phyloP scores from a whole-genome alignment of 352 stramenopile species.

The Phytophthora foliorum region DNA sequence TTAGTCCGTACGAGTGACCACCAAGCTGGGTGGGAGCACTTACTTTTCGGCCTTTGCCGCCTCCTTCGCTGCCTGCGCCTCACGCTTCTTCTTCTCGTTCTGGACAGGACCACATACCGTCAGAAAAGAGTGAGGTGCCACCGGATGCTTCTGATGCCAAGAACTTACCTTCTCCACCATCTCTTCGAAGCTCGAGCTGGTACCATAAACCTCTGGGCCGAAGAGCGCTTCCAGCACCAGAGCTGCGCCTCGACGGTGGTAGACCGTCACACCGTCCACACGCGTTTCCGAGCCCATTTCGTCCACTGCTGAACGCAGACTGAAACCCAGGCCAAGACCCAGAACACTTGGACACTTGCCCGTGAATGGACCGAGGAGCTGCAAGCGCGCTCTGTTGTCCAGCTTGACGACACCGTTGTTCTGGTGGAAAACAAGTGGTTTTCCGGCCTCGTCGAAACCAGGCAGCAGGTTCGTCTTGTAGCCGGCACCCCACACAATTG shows the following conservation, averaged over 20 bases:
- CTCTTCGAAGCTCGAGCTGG: slow-evolving; percentile 75
- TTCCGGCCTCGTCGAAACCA: slow-evolving; percentile 56
- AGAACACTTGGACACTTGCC: slow-evolving; percentile 51
- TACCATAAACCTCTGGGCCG: slow-evolving; percentile 67
- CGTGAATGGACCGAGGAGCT: slow-evolving; percentile 32
- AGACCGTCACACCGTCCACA: slow-evolving; percentile 89
- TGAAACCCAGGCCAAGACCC: slow-evolving; percentile 84
- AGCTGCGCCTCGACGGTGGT: slow-evolving; percentile 76
- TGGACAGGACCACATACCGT: slow-evolving; percentile 21
- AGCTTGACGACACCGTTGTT: slow-evolving; percentile 79
- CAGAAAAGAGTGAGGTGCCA: slow-evolving; percentile 9
- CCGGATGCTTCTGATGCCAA: slow-evolving; percentile 20
- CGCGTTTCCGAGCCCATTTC: slow-evolving; percentile 82
- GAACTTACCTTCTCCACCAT: slow-evolving; percentile 82
- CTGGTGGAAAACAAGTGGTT: slow-evolving; percentile 52
- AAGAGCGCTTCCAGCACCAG: slow-evolving; percentile 82
- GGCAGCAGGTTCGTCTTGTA: slow-evolving; percentile 79
- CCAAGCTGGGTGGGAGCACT: not conserved
- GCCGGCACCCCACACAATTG: slow-evolving; percentile 86
- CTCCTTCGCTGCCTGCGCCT: slow-evolving; percentile 33
- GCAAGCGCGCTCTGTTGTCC: slow-evolving; percentile 61
- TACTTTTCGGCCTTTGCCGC: slow-evolving; percentile 36
- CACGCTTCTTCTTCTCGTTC: slow-evolving; percentile 56
- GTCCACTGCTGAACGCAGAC: slow-evolving; percentile 76
- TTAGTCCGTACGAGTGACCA: slow-evolving; percentile 26